Conservation (phyloP, 2,329 filamentous ascomycete genomes). For the Torrubiella hemipterigena region DNA sequence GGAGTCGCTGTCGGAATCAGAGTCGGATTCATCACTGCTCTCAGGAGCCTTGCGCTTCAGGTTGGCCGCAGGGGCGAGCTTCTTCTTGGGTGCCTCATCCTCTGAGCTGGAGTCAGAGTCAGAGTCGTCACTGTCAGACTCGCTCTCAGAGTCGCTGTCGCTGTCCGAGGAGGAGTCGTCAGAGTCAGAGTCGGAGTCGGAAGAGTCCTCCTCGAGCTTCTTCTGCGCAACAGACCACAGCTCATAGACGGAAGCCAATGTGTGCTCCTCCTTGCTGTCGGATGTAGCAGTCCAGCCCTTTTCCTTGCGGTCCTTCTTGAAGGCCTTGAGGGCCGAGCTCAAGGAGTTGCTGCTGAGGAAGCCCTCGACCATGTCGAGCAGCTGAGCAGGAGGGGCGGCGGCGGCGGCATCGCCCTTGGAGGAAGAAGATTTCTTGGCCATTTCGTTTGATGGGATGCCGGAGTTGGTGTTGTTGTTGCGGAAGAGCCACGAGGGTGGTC, state of each 20-base stretch:
- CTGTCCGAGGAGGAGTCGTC: conserved; percentile 8
- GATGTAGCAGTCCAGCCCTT: conserved; percentile 36
- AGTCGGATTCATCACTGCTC: too few species aligned
- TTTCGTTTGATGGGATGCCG: conserved; percentile 11
- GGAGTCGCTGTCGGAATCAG: too few species aligned
- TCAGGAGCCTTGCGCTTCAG: conserved; percentile 29
- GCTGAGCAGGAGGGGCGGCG: conserved; percentile 38
- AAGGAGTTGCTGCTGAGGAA: conserved; percentile 61
- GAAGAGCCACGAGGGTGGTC: conserved; percentile 31
- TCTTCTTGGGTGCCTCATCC: conserved; percentile 10
- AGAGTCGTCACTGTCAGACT: conserved; percentile 12
- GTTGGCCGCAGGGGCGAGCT: conserved; percentile 8
- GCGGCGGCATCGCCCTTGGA: conserved; percentile 10
- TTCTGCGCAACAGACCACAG: conserved; percentile 29
- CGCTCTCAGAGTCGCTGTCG: conserved; percentile 14
- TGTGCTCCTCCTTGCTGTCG: conserved; percentile 11
- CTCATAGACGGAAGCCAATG: conserved; percentile 38
- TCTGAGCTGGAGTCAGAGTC: conserved; percentile 5
- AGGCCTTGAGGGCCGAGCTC: conserved; percentile 44
- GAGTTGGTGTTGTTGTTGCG: conserved; percentile 23
- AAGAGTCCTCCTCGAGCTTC: conserved; percentile 16
- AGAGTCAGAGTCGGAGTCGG: conserved; percentile 14
- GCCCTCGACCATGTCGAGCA: conserved; percentile 53
- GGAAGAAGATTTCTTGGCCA: conserved; percentile 22
- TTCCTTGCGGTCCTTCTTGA: conserved; percentile 49